Evolutionary conservation across 2,329 filamentous ascomycete species (phyloP).

Genomic region (Cladosporium oxysporum): DNA sequence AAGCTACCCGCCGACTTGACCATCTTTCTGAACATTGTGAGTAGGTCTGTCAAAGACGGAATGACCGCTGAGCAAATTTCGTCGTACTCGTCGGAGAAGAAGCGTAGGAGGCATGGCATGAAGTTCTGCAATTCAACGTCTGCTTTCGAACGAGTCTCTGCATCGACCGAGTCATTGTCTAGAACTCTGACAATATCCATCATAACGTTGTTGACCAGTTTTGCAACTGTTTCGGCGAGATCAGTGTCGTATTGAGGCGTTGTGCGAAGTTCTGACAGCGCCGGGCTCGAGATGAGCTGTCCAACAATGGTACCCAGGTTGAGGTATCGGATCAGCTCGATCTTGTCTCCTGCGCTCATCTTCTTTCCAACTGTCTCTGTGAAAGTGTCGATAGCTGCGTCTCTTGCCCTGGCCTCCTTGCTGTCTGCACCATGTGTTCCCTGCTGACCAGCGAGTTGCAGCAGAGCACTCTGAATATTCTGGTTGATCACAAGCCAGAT

Average conservation of each 20-base stretch:
- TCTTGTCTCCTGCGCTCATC: conserved; percentile 92
- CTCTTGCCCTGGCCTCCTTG: conserved; percentile 71
- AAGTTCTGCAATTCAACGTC: conserved; percentile 82
- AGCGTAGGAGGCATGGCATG: conserved; percentile 82
- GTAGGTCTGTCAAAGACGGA: conserved; percentile 84
- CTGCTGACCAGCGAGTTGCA: conserved; percentile 80
- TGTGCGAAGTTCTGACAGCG: conserved; percentile 74
- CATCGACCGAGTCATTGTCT: conserved; percentile 66
- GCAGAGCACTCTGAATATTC: conserved; percentile 78
- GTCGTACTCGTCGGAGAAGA: conserved; percentile 97
- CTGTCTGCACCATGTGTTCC: conserved; percentile 60
- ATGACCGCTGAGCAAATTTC: conserved; percentile 97
- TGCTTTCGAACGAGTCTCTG: conserved; percentile 69
- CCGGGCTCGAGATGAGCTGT: conserved; percentile 80
- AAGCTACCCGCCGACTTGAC: conserved; percentile 63
- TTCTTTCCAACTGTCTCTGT: conserved; percentile 97
- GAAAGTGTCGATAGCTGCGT: conserved; percentile 90
- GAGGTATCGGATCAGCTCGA: conserved; percentile 88
- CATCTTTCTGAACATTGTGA: conserved; percentile 85
- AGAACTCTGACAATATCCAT: conserved; percentile 84
- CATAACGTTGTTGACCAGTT: conserved; percentile 88
- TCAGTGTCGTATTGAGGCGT: conserved; percentile 92
- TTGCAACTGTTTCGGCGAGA: conserved; percentile 90
- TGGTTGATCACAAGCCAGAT: conserved; percentile 91
- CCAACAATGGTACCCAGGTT: conserved; percentile 83